Evolutionary conservation across 805 yeast species (phyloP), one percentile per base, ranked within the genome.

Genomic region (Yarrowia hollandica): DNA sequence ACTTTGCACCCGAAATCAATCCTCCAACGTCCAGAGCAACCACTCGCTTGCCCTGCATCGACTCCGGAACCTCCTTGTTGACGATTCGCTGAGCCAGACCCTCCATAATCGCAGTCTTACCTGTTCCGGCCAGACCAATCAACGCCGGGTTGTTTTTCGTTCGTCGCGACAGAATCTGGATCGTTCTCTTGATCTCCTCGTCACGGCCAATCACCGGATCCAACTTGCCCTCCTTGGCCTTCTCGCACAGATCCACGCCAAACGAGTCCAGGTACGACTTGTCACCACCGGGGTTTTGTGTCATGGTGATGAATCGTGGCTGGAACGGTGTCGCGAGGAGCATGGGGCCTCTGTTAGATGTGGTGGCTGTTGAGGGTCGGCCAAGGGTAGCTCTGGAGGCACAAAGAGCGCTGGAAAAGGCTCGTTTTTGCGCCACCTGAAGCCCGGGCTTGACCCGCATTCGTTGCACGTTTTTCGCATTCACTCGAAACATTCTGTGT

Each of bases 181-280:
- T 86, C 0, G 98, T 92, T 61, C 99, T 78, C 61, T 92, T 80
- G 60, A 92, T 94, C 69, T 94, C 98, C 63, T 91, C 96, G 67
- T 94, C 98, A 63, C 98, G 79, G 3, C 99, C 99, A 67, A 92
- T 94, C 19, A 94, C 98, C 0, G 99, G 99, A 68, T 92, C 99
- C 34, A 92, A 76, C 66, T 89, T 89, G 25, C 98, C 98, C 59
- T 88, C 88, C 62, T 80, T 79, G 1, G 99, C 99, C 64, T 92
- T 71, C 60, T 85, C 83, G 0, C 98, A 94, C 62, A 92, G 74
- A 70, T 94, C 92, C 0, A 87, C 81, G 19, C 97, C 99, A 69
- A 75, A 92, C 67, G 85, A 84, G 65, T 90, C 90, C 61, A 92
- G 39, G 12, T n/a, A 31, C 28, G 55, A 48, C 30, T 48, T 48